Percentiles rank a stretch among this genome's conserved stretches.
Conservation (phyloP, 192 early-diverging fungal genomes). For the Coemansia furcata region DNA sequence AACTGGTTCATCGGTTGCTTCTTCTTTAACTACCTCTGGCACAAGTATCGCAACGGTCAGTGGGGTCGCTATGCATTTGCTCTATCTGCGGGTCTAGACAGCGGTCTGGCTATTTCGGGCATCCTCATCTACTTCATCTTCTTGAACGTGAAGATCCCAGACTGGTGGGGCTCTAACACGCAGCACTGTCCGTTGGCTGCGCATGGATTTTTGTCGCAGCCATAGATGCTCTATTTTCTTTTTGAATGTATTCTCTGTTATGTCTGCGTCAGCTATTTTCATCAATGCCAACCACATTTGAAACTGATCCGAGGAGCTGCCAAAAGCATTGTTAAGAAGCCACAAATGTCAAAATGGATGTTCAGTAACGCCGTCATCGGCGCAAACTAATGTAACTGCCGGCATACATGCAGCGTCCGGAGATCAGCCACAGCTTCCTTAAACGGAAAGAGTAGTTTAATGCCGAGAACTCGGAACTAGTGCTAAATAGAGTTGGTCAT, state of each 20-base stretch:
- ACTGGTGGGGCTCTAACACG: slow-evolving; percentile 50
- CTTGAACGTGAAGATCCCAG: slow-evolving; percentile 27
- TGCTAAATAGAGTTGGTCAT: no score
- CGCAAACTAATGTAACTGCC: no score
- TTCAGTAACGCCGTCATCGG: neutral
- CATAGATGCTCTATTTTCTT: neutral
- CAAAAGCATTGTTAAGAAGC: neutral
- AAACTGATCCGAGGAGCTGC: neutral
- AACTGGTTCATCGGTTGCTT: slow-evolving; percentile 59
- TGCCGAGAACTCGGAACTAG: no score
- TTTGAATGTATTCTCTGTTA: neutral
- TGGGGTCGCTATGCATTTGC: slow-evolving; percentile 62
- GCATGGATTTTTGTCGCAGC: slow-evolving; percentile 14
- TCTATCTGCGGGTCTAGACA: slow-evolving; percentile 57
- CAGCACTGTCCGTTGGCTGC: slow-evolving; percentile 43
- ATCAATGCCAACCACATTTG: neutral
- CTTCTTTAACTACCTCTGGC: slow-evolving; percentile 70
- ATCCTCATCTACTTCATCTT: slow-evolving; percentile 50
- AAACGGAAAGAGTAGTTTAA: no score
- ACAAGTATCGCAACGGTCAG: slow-evolving; percentile 62
- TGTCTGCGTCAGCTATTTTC: neutral
- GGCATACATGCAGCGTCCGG: no score
- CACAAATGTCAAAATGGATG: neutral
- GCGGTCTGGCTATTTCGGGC: slow-evolving; percentile 51
- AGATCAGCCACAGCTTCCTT: no score